Evolutionary conservation across 2,329 filamentous ascomycete species (phyloP), one percentile per base, ranked within the genome.

Genomic region (Pyrenophora graminea): DNA sequence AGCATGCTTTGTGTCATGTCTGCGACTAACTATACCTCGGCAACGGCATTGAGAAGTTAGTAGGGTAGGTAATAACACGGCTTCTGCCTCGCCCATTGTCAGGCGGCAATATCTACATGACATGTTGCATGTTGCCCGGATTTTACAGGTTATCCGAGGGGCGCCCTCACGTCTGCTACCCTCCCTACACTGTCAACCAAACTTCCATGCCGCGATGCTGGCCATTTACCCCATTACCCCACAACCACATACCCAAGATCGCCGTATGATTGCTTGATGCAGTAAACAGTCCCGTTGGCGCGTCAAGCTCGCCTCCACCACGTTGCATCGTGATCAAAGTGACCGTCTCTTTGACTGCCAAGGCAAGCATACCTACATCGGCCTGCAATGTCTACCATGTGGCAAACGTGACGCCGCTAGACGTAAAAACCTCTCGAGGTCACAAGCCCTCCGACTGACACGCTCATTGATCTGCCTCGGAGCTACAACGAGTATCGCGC

Each of bases 361-460:
- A 38, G 8, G 12, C 33, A 45, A 17, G 32, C 33, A 38, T 51
- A 6, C 23, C 23, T 6, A 25, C 23, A 2, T 25, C 45, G 44
- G 48, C 38, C 32, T 8, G 17, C 38, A 15, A 44, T 39, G 21
- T 18, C 34, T 19, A 39, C 36, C 32, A 19, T 18, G 36, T 23
- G 27, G 27, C 30, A 38, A 31, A 18, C n/a, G 25, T 12, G 17
- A 15, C 34, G 13, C 46, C 40, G 34, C 47, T 49, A 33, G 15
- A 19, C 17, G 17, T 36, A 36, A 17, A 46, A 50, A 48, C 8
- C 36, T 41, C 27, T 38, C 15, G 30, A 30, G 30, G 39, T 52
- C 49, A 52, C 49, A 52, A 43, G 49, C 39, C 15, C 39, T n/a
- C n/a, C 19, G 39, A 7, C 21, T 25, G 48, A 48, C 44, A 40